Evolutionary conservation across 306 rosid genomes (phyloP).

Genomic region (Vigna reflexopilosa): DNA sequence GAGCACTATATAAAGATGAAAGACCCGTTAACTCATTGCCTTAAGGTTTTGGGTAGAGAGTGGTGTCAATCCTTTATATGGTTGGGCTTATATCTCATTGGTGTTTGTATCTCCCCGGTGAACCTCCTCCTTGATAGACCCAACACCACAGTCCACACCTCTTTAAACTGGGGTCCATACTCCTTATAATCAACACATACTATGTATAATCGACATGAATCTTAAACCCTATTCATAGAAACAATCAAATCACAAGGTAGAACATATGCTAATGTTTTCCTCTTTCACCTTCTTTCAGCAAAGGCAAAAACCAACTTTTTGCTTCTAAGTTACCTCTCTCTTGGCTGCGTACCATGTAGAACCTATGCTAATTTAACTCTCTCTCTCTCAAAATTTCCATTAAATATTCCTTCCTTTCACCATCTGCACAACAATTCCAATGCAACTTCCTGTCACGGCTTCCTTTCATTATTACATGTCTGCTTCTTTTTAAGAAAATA

Average conservation of each 20-base stretch:
- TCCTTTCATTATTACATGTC: background rate
- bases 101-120: too few relatives aligned
- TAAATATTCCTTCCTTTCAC: slow-evolving; percentile 5
- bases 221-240: background rate
- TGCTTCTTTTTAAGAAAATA: background rate
- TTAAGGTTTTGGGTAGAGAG: too few relatives aligned
- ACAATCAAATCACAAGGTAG: slow-evolving; percentile 41
- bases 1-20: too few relatives aligned
- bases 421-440: background rate
- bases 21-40: too few relatives aligned
- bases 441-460: background rate
- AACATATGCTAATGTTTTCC: slow-evolving; percentile 14
- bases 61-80: too few relatives aligned
- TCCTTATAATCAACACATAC: background rate
- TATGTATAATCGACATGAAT: background rate
- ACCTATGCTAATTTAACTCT: too few relatives aligned
- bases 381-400: background rate
- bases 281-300: slow-evolving; percentile 1
- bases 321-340: slow-evolving; percentile 5
- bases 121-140: too few relatives aligned
- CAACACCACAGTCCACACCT: slow-evolving; percentile 39
- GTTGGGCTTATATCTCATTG: too few relatives aligned
- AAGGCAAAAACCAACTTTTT: slow-evolving; percentile 24
- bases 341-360: background rate
- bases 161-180: slow-evolving; percentile 41